Percentiles rank a stretch among this genome's conserved stretches.
phyloP scores from a whole-genome alignment of 192 early-diverging fungal genomes.

The Gaertneriomyces semiglobifer region DNA sequence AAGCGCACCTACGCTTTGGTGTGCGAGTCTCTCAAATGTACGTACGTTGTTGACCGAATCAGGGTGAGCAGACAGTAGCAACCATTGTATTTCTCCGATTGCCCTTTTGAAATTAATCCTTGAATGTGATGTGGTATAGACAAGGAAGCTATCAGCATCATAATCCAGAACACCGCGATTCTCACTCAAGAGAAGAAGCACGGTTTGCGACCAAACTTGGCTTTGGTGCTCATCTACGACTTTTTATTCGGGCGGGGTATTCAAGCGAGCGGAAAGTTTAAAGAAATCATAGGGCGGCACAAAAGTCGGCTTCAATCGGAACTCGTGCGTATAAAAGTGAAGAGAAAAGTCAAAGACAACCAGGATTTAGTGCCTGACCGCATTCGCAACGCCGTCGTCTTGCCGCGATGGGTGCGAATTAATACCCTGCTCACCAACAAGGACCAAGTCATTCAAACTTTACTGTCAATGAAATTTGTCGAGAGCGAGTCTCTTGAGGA shows the following conservation, averaged over 20 bases:
- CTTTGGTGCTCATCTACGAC: constrained; percentile 79
- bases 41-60: background rate
- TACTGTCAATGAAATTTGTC: constrained; percentile 1
- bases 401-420: constrained; percentile 85
- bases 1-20: constrained; percentile 85
- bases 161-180: constrained; percentile 27
- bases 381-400: constrained; percentile 48
- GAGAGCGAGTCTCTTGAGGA: background rate
- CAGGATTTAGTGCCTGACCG: constrained; percentile 68
- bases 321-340: constrained; percentile 74
- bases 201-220: constrained; percentile 28
- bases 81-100: too few species aligned
- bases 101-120: background rate
- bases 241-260: constrained; percentile 74
- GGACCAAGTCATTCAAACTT: constrained; percentile 57
- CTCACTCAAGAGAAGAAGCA: background rate
- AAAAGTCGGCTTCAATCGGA: constrained; percentile 67
- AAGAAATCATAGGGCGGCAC: constrained; percentile 64
- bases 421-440: constrained; percentile 76
- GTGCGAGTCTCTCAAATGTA: constrained; percentile 84
- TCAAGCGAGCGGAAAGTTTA: constrained; percentile 54
- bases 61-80: too few species aligned
- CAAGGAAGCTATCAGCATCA: constrained; percentile 28
- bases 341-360: constrained; percentile 59
- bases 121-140: constrained; percentile 18